Base-by-base conservation (phyloP, 2,329 filamentous ascomycete species). In the Aspergillus novoparasiticus region DNA sequence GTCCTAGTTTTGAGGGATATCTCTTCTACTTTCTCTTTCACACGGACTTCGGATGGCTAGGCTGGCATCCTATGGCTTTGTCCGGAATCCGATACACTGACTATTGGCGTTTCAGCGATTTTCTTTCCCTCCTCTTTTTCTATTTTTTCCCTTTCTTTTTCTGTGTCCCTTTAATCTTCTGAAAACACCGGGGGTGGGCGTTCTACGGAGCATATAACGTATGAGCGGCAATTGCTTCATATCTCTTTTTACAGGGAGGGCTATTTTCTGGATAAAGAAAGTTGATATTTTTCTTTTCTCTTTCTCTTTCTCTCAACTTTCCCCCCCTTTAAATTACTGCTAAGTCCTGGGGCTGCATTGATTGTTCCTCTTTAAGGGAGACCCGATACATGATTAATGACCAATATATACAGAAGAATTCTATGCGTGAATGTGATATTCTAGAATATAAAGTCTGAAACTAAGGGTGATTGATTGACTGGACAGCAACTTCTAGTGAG, bases 1-100 rank as follows among this genome's bases (percentile, higher is more conserved):
- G 11, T 30, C 26, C 23, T 26, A 8, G 19, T 6, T 3, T 30
- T 1, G 34, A 4, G 34, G 34, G 12, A 36, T 36, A 5, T 36
- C 10, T 26, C 16, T 30, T 6, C 4, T n/a, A 6, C 5, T 16
- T 16, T 36, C 34, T 81, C 6, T 26, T 56, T 32, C 39, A 21
- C 45, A 51, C 6, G 56, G 39, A 69, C 68, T 3, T 57, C 66
- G 3, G 61, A 66, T 23, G 71, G 73, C 56, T 50, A 62, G n/a
- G 23, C 46, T 26, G 2, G 14, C 10, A 23, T 16, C 26, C 8
- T 10, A 3, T 50, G 6, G 30, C 46, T 30, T 5, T 26, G 11
- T 34, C 2, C 14, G 46, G 14, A 19, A 28, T 30, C 26, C 16
- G 23, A 50, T 50, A 50, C 23, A 30, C 10, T 32, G 8, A 34